Conservation (phyloP, 345 rosid genomes). For the Brassica rapa region DNA sequence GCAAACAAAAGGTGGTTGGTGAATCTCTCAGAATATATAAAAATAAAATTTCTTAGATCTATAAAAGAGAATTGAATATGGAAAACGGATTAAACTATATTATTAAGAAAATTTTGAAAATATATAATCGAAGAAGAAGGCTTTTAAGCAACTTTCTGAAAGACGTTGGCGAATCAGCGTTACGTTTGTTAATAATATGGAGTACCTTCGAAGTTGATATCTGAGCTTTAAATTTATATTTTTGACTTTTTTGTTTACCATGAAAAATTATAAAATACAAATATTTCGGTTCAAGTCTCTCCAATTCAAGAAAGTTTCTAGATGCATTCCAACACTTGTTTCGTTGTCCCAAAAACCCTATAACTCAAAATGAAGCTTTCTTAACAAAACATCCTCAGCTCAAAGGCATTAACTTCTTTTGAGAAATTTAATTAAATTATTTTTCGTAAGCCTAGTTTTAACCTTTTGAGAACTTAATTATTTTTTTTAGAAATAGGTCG, state of each 20-base stretch:
- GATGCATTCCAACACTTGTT: neutral
- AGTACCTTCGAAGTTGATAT: conserved; percentile 47
- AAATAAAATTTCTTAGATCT: neutral
- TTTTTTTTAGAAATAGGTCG: neutral
- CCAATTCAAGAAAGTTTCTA: conserved; percentile 20
- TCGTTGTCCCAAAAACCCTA: neutral
- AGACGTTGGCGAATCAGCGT: conserved; percentile 43
- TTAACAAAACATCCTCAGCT: neutral
- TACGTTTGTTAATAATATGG: conserved; percentile 45
- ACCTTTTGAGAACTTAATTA: neutral
- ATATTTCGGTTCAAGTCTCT: conserved; percentile 19
- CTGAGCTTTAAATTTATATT: conserved; percentile 33
- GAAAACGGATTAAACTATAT: conserved; percentile 18
- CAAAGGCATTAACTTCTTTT: neutral
- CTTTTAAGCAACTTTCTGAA: conserved; percentile 45
- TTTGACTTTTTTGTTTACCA: conserved; percentile 22
- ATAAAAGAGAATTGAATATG: conserved; percentile 1
- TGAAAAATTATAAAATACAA: neutral
- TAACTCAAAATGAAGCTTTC: neutral
- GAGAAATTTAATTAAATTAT: neutral
- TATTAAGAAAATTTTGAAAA: conserved; percentile 1
- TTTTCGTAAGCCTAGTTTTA: neutral
- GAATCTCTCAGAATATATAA: conserved; percentile 7
- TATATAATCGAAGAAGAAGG: conserved; percentile 27
- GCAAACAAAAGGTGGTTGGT: conserved; percentile 35